These are phyloP conservation scores for Nicotiana undulata DNA, from an alignment of 257 asterid species.

Conservation along the genomic window DNA sequence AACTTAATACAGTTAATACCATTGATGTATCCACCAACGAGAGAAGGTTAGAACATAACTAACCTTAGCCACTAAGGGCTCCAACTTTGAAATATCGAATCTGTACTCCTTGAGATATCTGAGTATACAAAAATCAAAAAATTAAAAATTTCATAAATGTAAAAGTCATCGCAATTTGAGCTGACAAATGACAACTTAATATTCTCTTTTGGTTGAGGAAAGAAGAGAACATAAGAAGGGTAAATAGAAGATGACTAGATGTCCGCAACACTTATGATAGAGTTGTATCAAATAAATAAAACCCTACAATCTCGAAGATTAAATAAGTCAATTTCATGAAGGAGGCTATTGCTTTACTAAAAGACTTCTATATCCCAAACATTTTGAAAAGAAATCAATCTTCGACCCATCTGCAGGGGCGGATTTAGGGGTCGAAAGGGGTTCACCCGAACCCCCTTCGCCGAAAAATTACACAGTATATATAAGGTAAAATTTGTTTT, in stretches of 20 bases:
- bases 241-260: background rate
- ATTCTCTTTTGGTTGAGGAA: background rate
- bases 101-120: conserved; percentile 81
- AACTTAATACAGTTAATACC: background rate
- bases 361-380: background rate
- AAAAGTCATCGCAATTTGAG: background rate
- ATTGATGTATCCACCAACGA: background rate
- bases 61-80: conserved; percentile 36
- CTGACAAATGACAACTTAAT: background rate
- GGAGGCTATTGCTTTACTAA: background rate
- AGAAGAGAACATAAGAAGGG: background rate
- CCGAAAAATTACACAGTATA: no score
- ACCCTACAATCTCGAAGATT: background rate
- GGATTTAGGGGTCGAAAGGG: no score
- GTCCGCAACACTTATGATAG: background rate
- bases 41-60: conserved; percentile 5
- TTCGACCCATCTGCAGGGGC: background rate
- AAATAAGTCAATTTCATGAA: background rate
- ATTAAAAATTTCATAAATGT: background rate
- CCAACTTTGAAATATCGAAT: conserved; percentile 75
- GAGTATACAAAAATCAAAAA: background rate
- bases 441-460: no score
- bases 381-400: background rate
- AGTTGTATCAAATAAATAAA: background rate
- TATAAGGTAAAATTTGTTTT: no score